Base-by-base conservation (phyloP, 2,329 filamentous ascomycete species). In the Epichloe brachyelytri region DNA sequence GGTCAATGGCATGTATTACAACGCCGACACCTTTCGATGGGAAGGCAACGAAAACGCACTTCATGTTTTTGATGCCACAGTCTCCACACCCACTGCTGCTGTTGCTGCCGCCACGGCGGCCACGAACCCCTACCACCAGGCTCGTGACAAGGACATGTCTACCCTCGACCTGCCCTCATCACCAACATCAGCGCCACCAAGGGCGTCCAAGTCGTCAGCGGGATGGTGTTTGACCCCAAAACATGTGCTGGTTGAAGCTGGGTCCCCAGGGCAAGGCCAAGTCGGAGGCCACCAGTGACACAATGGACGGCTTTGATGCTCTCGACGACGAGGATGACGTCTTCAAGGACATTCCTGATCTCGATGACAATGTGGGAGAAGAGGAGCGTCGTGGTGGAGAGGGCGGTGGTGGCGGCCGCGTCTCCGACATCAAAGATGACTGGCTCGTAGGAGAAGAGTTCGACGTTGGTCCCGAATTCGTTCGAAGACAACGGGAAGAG, bases 161-260 rank as follows among this genome's bases (percentile, higher is more conserved):
- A 83, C 80, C 2, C 82, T 58, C 69, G 83, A 54, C 75, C 88
- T 10, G 89, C 91, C 5, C 77, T 98, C 17, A 98, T 98, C 60
- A 89, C 89, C 46, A 93, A 95, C 57, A 87, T 96, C 57, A 86
- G 85, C 50, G 78, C 83, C 4, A 83, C 84, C 54, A 87, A 91
- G 62, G 90, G 88, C 55, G 85, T 95, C 14, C 90, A 96, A 68
- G 86, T 96, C 37, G 89, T 96, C 52, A 87, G 89, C n/a, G 88
- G 89, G 58, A 98, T 98, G 93, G 86, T 97, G 10, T 98, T 97
- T 65, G 93, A 98, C 93, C 93, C 3, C 84, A 88, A 55, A 88
- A 88, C 59, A 97, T 98, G 91, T 94, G 89, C 65, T 98, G 93
- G 93, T 77, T 97, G 51, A 96, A 95, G 67, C 74, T 93, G 55